A percentile compares a stretch with the other conserved stretches of the same genome.
These are phyloP conservation scores for Candida pseudocylindracea DNA, from an alignment of 1,139 yeast genomes.

Conservation along the genomic window DNA sequence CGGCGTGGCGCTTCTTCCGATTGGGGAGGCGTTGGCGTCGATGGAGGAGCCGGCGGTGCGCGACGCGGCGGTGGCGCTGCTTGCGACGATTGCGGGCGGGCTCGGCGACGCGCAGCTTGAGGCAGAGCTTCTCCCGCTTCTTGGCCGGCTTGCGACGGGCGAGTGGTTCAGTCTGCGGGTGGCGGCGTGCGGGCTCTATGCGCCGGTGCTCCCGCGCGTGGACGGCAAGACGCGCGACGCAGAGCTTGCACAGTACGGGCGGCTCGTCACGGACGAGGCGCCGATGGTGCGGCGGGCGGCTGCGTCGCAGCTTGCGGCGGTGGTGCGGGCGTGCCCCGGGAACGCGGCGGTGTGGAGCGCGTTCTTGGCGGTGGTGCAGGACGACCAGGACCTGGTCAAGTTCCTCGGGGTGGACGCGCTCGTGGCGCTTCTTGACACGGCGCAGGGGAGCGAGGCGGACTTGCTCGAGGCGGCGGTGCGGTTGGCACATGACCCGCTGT, in stretches of 20 bases:
- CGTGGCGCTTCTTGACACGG: slow-evolving; percentile 41
- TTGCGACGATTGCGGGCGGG: slow-evolving; percentile 46
- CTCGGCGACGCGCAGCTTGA: slow-evolving; percentile 47
- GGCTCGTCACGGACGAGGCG: slow-evolving; percentile 70
- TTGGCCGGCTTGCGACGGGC: slow-evolving; percentile 60
- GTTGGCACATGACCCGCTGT: slow-evolving; percentile 72
- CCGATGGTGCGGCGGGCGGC: slow-evolving; percentile 98
- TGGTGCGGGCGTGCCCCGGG: slow-evolving; percentile 30
- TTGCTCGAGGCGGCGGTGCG: slow-evolving; percentile 34
- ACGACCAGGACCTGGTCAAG: slow-evolving; percentile 90
- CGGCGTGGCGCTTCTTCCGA: slow-evolving; percentile 29
- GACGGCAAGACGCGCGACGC: slow-evolving; percentile 30
- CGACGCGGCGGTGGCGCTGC: slow-evolving; percentile 79
- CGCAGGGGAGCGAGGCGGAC: slow-evolving; percentile 27
- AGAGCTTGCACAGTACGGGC: slow-evolving; percentile 42
- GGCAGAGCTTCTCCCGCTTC: slow-evolving; percentile 48
- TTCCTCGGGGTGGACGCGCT: slow-evolving; percentile 75
- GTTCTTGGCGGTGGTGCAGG: slow-evolving; percentile 63
- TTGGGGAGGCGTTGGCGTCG: slow-evolving; percentile 73
- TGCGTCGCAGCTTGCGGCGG: slow-evolving; percentile 57
- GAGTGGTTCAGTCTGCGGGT: slow-evolving; percentile 93
- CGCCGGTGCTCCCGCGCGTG: slow-evolving; percentile 44
- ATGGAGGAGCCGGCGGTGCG: slow-evolving; percentile 97
- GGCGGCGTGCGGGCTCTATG: slow-evolving; percentile 79
- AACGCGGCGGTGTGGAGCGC: slow-evolving; percentile 46